Conservation (phyloP, 2,329 filamentous ascomycete genomes). For the Xylaria sp. region DNA sequence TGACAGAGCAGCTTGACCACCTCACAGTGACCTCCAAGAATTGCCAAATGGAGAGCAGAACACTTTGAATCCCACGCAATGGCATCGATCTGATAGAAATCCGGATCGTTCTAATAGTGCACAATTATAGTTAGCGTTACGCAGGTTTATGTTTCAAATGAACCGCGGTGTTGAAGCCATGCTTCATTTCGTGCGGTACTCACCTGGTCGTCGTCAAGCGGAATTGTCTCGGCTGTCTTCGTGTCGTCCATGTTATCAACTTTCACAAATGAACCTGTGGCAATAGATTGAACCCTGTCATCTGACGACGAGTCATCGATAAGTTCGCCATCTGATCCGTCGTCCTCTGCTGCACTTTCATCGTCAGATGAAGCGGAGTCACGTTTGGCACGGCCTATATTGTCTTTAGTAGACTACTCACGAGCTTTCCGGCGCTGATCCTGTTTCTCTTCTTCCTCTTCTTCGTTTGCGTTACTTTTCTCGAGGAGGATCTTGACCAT, state of each 20-base stretch:
- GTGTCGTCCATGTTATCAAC: constrained; percentile 61
- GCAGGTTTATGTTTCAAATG: neutral
- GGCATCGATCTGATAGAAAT: constrained; percentile 82
- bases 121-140: constrained; percentile 18
- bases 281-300: constrained; percentile 62
- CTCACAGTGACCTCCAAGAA: constrained; percentile 75
- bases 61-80: constrained; percentile 82
- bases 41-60: constrained; percentile 82
- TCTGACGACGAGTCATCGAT: constrained; percentile 62
- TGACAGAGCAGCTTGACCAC: constrained; percentile 76
- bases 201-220: constrained; percentile 64
- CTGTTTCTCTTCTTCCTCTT: constrained; percentile 69
- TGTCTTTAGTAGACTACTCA: constrained; percentile 45
- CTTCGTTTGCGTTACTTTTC: constrained; percentile 80
- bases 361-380: constrained; percentile 43
- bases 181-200: constrained; percentile 4
- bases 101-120: constrained; percentile 66
- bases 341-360: constrained; percentile 51
- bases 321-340: constrained; percentile 60
- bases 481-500: constrained; percentile 79
- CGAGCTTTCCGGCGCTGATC: constrained; percentile 59
- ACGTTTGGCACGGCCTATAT: constrained; percentile 27
- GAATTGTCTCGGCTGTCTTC: constrained; percentile 56
- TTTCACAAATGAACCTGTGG: constrained; percentile 81
- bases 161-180: neutral